Base-by-base conservation (phyloP, 1,284 basidiomycete genomes). In the Rhodotorula sp. region DNA sequence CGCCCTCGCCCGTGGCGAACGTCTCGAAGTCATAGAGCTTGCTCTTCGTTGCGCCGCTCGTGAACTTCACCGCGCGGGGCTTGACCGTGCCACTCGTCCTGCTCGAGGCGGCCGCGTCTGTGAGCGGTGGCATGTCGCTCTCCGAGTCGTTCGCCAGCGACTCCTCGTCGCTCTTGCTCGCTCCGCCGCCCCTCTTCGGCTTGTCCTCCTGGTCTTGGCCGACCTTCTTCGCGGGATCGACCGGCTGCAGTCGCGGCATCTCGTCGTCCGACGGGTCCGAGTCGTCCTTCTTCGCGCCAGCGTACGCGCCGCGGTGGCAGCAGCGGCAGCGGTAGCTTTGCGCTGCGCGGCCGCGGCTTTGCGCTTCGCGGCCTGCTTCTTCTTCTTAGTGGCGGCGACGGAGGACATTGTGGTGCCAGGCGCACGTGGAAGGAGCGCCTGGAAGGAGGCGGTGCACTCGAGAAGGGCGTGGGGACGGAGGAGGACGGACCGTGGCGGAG, bases 81-180 rank as follows among this genome's bases (percentile, higher is more conserved):
- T 27, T 25, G 50, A 15, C 50, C 27, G 36, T 8, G 27, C 19
- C 7, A 25, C 10, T 17, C 8, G 10, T 17, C 10, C 25, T 1
- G 32, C 46, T 29, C 25, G 9, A 13, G 17, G 8, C 27, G 48
- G 17, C 27, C 27, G n/a, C 48, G 48, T 9, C 36, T 3, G 60
- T 61, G 13, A 61, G 36, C 19, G 60, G 48, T 25, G 60, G 60
- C 60, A 61, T 61, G 48, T 37, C 34, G 34, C n/a, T 32, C 29
- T 61, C 59, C 29, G n/a, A 22, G 57, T 46, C 57, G 9, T 44
- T n/a, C 6, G 22, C 56, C 5, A 13, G 27, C 51, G 15, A 54
- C 29, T 54, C 32, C 25, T 57, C 56, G 41, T 34, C 29, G 29
- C 25, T 25, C 39, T 44, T 59, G 39, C 50, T 51, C 50, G 15